Evolutionary conservation across 106 monocot genomes (phyloP), one percentile per base, ranked within the genome.

Genomic region (Dendrobium nobile): DNA sequence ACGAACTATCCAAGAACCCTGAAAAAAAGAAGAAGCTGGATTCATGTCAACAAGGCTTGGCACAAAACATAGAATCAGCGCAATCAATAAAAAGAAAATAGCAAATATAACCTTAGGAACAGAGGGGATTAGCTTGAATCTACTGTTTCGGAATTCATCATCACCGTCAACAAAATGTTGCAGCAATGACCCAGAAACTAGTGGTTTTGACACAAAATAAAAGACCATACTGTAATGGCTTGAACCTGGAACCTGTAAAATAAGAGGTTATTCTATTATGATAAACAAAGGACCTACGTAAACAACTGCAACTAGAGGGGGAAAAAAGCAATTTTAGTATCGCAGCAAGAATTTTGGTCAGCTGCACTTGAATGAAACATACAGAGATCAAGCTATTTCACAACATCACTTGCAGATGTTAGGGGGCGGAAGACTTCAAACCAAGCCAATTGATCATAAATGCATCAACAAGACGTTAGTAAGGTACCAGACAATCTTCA

Each of bases 1-100:
- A 18, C 99, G 91, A 74, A 99, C 99, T 79, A 99, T 99, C 99
- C 95, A 99, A 4, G 95, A 99, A 16, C 99, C 99, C 99, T 99
- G 76, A 13, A 13, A 44, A 78, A 22, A 76, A 22, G 77, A 75
- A 45, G 19, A 64, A 72, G 31, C 43, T 19, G 27, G 64, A 27
- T 37, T 37, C 37, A 37, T 37, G 37, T 37, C 37, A 37, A 37
- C 37, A 37, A 37, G 37, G 37, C 37, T 0, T 37, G 37, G 3
- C 10, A n/a, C 28, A 78, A 10, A 55, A 17, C n/a, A 54, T 27
- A 58, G 37, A 28, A 2, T 45, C 58, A 22, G 28, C 59, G 64
- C 47, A 48, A 48, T 26, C 10, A 42, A 22, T 43, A 45, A 24
- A 19, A 76, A 24, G 10, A 45, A 76, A 10, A 48, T 22, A 22